Conservation (phyloP, 1,284 basidiomycete species). For the Tetrapyrgos nigripes region DNA sequence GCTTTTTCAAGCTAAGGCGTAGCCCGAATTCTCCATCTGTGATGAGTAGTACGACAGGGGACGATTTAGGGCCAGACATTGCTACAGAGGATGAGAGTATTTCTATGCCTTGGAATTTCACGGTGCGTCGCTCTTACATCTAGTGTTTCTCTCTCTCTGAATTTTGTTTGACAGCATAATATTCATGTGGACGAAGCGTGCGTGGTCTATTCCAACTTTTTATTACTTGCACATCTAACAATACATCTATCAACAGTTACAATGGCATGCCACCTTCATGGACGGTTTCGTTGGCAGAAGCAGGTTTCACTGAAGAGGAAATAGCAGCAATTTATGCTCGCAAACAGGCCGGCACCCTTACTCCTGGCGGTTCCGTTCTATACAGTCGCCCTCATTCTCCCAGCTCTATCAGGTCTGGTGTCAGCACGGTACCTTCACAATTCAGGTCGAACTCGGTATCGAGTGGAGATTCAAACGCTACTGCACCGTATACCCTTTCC, state of each 20-base stretch:
- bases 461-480: conserved; percentile 6
- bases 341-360: conserved; percentile 47
- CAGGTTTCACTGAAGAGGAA: conserved; percentile 71
- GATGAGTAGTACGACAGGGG: conserved; percentile 26
- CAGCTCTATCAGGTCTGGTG: conserved; percentile 20
- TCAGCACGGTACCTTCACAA: conserved; percentile 13
- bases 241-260: conserved; percentile 50
- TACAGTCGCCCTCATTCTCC: conserved; percentile 38
- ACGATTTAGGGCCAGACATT: conserved; percentile 34
- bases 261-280: conserved; percentile 77
- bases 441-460: conserved; percentile 8
- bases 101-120: conserved; percentile 76
- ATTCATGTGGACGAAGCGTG: conserved; percentile 81
- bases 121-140: conserved; percentile 52
- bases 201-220: conserved; percentile 1
- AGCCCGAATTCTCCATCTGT: conserved; percentile 38
- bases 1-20: conserved; percentile 58
- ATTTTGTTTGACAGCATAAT: conserved; percentile 58
- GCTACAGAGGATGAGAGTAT: conserved; percentile 63
- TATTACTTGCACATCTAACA: too few relatives aligned
- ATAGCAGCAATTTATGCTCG: conserved; percentile 65
- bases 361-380: conserved; percentile 35
- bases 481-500: conserved; percentile 33
- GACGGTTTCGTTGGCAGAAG: conserved; percentile 62
- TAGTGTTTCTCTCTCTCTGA: conserved; percentile 8